phyloP scores from a whole-genome alignment of 1,284 basidiomycete species.

The Abortiporus biennis region DNA sequence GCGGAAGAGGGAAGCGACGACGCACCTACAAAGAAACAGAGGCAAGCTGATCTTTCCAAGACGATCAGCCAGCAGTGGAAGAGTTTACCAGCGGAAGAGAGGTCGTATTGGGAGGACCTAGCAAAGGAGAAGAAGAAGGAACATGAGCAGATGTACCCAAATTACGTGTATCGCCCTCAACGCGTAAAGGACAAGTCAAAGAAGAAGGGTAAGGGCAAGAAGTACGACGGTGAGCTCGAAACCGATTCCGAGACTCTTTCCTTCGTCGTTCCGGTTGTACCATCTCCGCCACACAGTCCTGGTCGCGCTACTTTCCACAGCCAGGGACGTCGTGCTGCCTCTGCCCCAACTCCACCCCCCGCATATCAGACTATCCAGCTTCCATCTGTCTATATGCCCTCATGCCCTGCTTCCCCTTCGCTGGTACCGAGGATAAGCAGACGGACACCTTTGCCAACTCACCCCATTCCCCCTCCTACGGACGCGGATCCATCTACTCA shows the following conservation, averaged over 20 bases:
- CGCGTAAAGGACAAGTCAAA: constrained; percentile 54
- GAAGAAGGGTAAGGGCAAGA: constrained; percentile 37
- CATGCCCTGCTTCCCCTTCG: constrained; percentile 61
- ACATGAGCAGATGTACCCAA: constrained; percentile 59
- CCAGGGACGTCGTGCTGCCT: constrained; percentile 23
- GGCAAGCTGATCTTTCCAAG: constrained; percentile 62
- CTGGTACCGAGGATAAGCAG: constrained; percentile 51
- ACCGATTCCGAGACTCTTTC: constrained; percentile 43
- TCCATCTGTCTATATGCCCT: constrained; percentile 57
- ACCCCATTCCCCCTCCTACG: constrained; percentile 31
- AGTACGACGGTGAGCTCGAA: constrained; percentile 38
- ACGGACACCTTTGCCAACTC: constrained; percentile 38
- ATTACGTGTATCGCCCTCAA: constrained; percentile 73
- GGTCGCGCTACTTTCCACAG: constrained; percentile 11
- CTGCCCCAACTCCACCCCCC: constrained; percentile 30
- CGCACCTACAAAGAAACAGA: constrained; percentile 41
- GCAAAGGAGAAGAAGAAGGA: constrained; percentile 55
- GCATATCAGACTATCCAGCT: constrained; percentile 52
- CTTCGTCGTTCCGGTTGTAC: constrained; percentile 45
- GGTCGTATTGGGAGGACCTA: constrained; percentile 56
- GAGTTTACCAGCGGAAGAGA: constrained; percentile 50
- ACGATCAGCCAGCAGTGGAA: constrained; percentile 76
- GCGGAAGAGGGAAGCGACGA: constrained; percentile 25
- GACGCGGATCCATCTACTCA: constrained; percentile 34
- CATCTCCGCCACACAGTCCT: constrained; percentile 24